Percentiles rank a stretch among this genome's conserved stretches.
Evolutionary conservation across 129 eudicot genomes (phyloP).

Genomic region (Flaveria trinervia): DNA sequence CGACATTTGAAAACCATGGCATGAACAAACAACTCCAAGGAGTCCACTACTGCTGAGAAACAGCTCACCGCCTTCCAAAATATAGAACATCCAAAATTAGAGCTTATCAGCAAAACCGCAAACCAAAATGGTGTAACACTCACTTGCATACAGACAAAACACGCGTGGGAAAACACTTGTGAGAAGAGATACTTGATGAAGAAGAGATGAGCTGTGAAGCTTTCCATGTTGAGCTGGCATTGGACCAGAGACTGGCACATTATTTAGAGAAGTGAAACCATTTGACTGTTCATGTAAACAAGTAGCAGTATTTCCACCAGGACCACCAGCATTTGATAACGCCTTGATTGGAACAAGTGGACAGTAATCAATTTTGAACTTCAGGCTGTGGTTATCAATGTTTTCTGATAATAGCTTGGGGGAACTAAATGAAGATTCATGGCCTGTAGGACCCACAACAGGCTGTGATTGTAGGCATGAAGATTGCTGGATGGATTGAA

Average conservation of each 20-base stretch:
- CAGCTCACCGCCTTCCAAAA: constrained; percentile 60
- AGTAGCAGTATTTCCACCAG: constrained; percentile 26
- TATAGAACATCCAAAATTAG: constrained; percentile 29
- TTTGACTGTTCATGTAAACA: constrained; percentile 30
- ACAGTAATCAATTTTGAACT: constrained; percentile 24
- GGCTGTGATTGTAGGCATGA: constrained; percentile 26
- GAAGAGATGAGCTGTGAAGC: constrained; percentile 32
- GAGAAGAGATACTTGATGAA: constrained; percentile 28
- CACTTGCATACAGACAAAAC: constrained; percentile 66
- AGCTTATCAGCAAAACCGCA: constrained; percentile 4
- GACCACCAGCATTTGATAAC: constrained; percentile 20
- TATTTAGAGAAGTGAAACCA: constrained; percentile 34
- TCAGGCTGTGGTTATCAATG: constrained; percentile 30
- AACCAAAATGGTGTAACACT: constrained; percentile 33
- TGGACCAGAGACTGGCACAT: constrained; percentile 29
- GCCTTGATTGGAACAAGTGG: constrained; percentile 36
- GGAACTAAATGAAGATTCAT: constrained; percentile 42
- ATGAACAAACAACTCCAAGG: constrained; percentile 73
- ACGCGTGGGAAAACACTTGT: constrained; percentile 58
- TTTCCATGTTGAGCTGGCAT: constrained; percentile 34
- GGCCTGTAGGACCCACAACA: constrained; percentile 29
- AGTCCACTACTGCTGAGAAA: constrained; percentile 62
- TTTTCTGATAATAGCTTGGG: constrained; percentile 33
- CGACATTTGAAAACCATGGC: constrained; percentile 76
- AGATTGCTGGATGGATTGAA: constrained; percentile 29